Evolutionary conservation across 2,329 filamentous ascomycete species (phyloP).

Genomic region (Trichoderma sp.): DNA sequence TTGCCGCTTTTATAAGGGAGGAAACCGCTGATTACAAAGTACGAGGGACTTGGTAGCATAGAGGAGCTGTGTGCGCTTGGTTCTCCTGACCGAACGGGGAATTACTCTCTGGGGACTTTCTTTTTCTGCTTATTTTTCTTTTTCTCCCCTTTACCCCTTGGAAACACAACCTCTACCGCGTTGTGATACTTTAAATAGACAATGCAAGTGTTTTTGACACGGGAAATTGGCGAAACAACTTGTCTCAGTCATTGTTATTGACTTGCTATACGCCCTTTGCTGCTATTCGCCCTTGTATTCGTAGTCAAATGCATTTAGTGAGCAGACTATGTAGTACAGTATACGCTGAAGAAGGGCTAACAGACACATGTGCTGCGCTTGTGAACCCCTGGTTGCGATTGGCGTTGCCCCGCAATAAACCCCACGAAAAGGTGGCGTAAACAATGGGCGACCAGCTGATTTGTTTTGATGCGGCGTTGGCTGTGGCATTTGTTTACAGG

Average conservation of each 20-base stretch:
- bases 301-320: too few relatives aligned
- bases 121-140: neutral
- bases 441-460: neutral
- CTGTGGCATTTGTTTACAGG: neutral
- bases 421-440: slow-evolving; percentile 9
- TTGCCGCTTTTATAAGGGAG: slow-evolving; percentile 4
- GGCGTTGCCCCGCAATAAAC: slow-evolving; percentile 19
- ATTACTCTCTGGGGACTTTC: neutral
- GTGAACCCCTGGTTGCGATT: neutral
- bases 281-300: too few relatives aligned
- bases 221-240: neutral
- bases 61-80: neutral
- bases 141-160: neutral
- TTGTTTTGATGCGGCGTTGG: slow-evolving; percentile 11
- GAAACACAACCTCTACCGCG: neutral
- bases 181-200: slow-evolving; percentile 6
- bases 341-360: slow-evolving; percentile 7
- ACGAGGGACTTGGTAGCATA: neutral
- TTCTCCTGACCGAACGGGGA: neutral
- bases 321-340: too few relatives aligned
- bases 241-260: neutral
- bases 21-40: neutral
- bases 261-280: neutral
- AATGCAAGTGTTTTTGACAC: slow-evolving; percentile 16
- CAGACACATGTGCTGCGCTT: neutral